phyloP scores from a whole-genome alignment of 768 basidiomycete species.

The Neoboletus subvelutipes region DNA sequence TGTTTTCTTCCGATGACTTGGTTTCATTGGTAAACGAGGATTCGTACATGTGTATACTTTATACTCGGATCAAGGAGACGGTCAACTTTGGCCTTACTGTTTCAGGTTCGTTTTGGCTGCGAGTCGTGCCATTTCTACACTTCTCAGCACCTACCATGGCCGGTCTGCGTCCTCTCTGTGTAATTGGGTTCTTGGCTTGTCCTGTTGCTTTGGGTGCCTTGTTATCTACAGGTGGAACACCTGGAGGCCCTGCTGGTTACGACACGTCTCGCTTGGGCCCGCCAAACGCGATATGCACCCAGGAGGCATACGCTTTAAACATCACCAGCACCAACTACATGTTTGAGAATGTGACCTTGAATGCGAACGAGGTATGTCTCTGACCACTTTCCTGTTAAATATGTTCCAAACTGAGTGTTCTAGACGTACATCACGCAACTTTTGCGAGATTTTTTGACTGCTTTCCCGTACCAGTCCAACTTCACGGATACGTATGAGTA shows the following conservation, averaged over 20 bases:
- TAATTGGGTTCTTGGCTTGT: background rate
- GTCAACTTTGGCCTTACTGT: background rate
- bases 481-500: background rate
- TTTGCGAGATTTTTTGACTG: background rate
- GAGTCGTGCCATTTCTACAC: background rate
- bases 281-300: background rate
- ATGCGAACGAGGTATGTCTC: background rate
- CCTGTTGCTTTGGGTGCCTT: background rate
- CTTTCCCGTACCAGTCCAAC: background rate
- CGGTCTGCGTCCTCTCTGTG: background rate
- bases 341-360: background rate
- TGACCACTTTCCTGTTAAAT: background rate
- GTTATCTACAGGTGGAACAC: background rate
- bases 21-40: background rate
- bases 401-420: background rate
- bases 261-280: background rate
- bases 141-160: background rate
- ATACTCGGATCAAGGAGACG: background rate
- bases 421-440: background rate
- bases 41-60: background rate
- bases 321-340: background rate
- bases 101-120: background rate
- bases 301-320: background rate
- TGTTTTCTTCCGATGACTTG: background rate
- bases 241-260: background rate